Percentiles rank a stretch among this genome's conserved stretches.
These are phyloP conservation scores for Stachybotrys echinatus DNA, from an alignment of 2,329 filamentous ascomycete species.

Conservation along the genomic window DNA sequence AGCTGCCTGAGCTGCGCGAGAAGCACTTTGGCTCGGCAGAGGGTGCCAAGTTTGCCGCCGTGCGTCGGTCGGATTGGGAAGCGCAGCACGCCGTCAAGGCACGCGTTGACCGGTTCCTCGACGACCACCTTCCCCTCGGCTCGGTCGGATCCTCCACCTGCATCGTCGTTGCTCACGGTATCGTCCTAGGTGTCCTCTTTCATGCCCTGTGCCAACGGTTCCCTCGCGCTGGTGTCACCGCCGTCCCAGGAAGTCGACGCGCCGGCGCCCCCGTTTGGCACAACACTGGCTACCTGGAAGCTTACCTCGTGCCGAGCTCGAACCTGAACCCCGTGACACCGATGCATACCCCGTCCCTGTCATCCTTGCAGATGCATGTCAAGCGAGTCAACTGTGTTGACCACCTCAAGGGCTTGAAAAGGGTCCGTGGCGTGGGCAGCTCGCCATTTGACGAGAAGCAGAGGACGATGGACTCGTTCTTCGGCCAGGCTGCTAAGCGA, in stretches of 20 bases:
- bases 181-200: constrained; percentile 69
- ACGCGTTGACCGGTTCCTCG: constrained; percentile 63
- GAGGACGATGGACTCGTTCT: constrained; percentile 71
- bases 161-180: constrained; percentile 76
- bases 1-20: constrained; percentile 53
- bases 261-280: constrained; percentile 31
- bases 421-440: constrained; percentile 77
- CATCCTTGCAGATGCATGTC: constrained; percentile 40
- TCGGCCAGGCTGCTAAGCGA: constrained; percentile 40
- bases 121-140: constrained; percentile 45
- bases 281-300: constrained; percentile 47
- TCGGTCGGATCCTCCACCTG: constrained; percentile 26
- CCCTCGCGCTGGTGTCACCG: constrained; percentile 7
- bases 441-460: constrained; percentile 70
- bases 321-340: too few relatives aligned
- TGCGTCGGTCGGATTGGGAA: constrained; percentile 44
- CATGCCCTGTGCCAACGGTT: constrained; percentile 55
- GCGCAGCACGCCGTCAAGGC: constrained; percentile 59
- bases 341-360: constrained; percentile 33
- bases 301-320: constrained; percentile 12
- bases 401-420: constrained; percentile 70
- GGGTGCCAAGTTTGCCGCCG: constrained; percentile 50
- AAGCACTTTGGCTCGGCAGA: constrained; percentile 71
- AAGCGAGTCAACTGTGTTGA: constrained; percentile 61
- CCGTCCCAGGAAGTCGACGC: constrained; percentile 10